Conservation (phyloP, 1,284 basidiomycete genomes). For the Cryptococcus sp. region DNA sequence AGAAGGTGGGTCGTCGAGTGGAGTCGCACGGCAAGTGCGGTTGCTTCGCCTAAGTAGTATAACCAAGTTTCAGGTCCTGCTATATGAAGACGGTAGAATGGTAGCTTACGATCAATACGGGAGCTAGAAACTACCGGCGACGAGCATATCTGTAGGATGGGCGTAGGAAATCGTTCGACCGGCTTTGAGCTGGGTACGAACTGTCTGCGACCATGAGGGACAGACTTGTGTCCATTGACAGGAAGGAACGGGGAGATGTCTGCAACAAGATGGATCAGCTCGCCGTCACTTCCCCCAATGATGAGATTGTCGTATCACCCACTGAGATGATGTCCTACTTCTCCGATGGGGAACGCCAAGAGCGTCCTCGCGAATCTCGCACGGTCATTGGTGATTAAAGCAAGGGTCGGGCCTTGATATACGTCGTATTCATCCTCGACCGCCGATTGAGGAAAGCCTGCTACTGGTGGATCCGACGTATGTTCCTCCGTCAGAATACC, state of each 20-base stretch:
- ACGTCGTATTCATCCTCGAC: conserved; percentile 6
- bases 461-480: not conserved
- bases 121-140: conserved; percentile 24
- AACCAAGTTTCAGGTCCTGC: not conserved
- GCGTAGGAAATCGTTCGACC: conserved; percentile 26
- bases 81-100: not conserved
- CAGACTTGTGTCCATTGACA: conserved; percentile 6
- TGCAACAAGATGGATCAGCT: conserved; percentile 8
- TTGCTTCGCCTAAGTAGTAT: conserved; percentile 24
- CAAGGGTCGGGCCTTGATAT: conserved; percentile 23
- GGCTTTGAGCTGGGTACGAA: conserved; percentile 23
- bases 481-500: conserved; percentile 9
- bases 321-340: conserved; percentile 38
- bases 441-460: conserved; percentile 18
- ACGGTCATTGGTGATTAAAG: conserved; percentile 14
- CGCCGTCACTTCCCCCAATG: not conserved
- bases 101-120: conserved; percentile 26
- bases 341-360: conserved; percentile 33
- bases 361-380: conserved; percentile 21
- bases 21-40: conserved; percentile 27
- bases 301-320: conserved; percentile 8
- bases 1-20: conserved; percentile 27
- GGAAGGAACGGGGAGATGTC: conserved; percentile 36
- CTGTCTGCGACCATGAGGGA: conserved; percentile 5
- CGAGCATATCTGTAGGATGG: conserved; percentile 31